phyloP scores from a whole-genome alignment of 805 yeast genomes.

The Yamadazyma philogaea region DNA sequence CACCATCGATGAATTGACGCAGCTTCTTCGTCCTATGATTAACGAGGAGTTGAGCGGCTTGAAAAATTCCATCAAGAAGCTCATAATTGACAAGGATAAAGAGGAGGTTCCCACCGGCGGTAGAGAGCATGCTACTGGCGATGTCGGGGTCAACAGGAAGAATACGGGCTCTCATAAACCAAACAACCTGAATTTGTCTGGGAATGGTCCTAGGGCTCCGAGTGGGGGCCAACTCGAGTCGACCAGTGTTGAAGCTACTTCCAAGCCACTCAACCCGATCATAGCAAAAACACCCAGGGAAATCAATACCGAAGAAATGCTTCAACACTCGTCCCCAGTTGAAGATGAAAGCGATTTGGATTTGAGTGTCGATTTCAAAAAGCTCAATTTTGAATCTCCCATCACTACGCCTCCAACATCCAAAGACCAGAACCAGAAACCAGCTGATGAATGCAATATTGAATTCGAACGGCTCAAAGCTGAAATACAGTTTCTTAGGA shows the following conservation, averaged over 20 bases:
- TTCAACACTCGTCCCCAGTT: not conserved
- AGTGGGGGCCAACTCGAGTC: not conserved
- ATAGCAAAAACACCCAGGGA: not conserved
- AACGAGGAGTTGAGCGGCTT: slow-evolving; percentile 18
- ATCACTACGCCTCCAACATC: slow-evolving; percentile 31
- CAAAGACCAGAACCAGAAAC: slow-evolving; percentile 4
- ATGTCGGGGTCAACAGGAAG: not conserved
- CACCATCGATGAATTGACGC: slow-evolving; percentile 15
- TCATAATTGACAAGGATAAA: slow-evolving; percentile 5
- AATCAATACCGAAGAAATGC: not conserved
- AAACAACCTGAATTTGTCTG: not conserved
- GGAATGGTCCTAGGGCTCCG: not conserved
- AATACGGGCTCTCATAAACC: no score
- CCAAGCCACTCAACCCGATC: not conserved
- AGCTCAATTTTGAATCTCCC: slow-evolving; percentile 19
- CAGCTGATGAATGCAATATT: not conserved
- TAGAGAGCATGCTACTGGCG: not conserved
- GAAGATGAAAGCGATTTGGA: slow-evolving; percentile 13
- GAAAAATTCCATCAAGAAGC: slow-evolving; percentile 12
- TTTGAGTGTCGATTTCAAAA: slow-evolving; percentile 4
- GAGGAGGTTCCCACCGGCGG: no score
- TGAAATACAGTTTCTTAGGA: not conserved
- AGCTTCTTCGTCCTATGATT: slow-evolving; percentile 17
- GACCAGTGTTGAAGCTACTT: not conserved
- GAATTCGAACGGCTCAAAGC: slow-evolving; percentile 5